Conservation (phyloP, 306 rosid genomes). For the Abrus pulchellus region DNA sequence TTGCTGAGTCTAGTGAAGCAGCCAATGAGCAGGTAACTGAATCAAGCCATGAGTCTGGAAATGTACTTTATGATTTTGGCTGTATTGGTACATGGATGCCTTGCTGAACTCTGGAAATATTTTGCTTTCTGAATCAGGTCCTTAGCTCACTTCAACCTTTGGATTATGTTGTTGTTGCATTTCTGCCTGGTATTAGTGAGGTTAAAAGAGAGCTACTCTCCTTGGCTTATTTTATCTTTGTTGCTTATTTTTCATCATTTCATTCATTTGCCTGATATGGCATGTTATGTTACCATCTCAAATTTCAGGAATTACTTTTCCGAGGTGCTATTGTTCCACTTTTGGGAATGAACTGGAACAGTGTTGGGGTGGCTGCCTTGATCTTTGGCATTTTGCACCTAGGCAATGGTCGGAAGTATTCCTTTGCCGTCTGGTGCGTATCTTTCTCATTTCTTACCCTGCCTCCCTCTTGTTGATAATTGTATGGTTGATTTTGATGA, state of each 20-base stretch:
- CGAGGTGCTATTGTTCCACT: constrained; percentile 91
- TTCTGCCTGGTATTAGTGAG: constrained; percentile 90
- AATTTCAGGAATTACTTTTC: constrained; percentile 83
- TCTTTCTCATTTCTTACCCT: constrained; percentile 38
- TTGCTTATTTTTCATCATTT: constrained; percentile 21
- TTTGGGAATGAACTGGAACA: constrained; percentile 79
- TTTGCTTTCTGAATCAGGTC: constrained; percentile 66
- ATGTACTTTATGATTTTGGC: constrained; percentile 21
- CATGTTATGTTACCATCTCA: constrained; percentile 26
- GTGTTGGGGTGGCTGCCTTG: constrained; percentile 68
- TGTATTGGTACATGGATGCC: constrained; percentile 24
- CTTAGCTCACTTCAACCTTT: constrained; percentile 83
- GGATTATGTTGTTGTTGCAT: constrained; percentile 79
- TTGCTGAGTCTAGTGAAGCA: constrained; percentile 89
- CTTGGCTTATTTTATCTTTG: constrained; percentile 15
- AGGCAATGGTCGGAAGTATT: constrained; percentile 84
- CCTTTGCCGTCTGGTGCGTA: constrained; percentile 83
- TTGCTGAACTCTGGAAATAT: constrained; percentile 44
- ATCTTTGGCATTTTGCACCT: constrained; percentile 87
- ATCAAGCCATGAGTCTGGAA: constrained; percentile 40
- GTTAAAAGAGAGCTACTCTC: constrained; percentile 49
- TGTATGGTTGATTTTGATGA: constrained; percentile 14
- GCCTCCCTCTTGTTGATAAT: not conserved
- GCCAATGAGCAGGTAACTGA: constrained; percentile 86
- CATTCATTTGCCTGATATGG: constrained; percentile 3